phyloP scores from a whole-genome alignment of 495 filamentous ascomycete genomes.

The Hypoxylon cercidicola region DNA sequence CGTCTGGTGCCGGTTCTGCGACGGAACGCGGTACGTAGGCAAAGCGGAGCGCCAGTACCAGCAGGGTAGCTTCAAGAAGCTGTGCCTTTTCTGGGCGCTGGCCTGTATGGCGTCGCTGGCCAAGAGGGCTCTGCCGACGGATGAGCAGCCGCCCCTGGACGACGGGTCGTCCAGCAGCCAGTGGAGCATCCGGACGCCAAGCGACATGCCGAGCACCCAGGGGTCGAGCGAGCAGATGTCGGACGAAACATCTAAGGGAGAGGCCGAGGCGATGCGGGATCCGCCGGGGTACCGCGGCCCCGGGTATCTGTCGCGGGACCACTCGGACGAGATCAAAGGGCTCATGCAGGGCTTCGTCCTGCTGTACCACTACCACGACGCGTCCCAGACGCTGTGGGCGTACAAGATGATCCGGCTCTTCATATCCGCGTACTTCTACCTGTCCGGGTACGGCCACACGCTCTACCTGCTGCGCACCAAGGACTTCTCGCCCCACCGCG shows the following conservation, averaged over 20 bases:
- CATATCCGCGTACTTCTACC: slow-evolving; percentile 69
- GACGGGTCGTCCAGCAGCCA: too few species aligned
- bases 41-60: slow-evolving; percentile 65
- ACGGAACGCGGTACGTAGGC: slow-evolving; percentile 65
- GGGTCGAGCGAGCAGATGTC: too few species aligned
- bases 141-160: too few species aligned
- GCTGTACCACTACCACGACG: slow-evolving; percentile 67
- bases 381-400: slow-evolving; percentile 60
- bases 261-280: neutral
- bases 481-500: slow-evolving; percentile 65
- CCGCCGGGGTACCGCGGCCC: slow-evolving; percentile 29
- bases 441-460: slow-evolving; percentile 70
- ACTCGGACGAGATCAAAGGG: slow-evolving; percentile 73
- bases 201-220: too few species aligned
- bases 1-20: slow-evolving; percentile 64
- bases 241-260: neutral
- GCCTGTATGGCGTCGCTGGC: too few species aligned
- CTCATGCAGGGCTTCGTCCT: slow-evolving; percentile 70
- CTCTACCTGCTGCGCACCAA: slow-evolving; percentile 62
- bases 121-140: too few species aligned
- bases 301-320: slow-evolving; percentile 61
- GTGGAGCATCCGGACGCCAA: too few species aligned
- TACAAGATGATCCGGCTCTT: slow-evolving; percentile 65
- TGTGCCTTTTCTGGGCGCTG: too few species aligned
- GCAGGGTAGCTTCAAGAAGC: slow-evolving; percentile 55